Conservation (phyloP, 2,329 filamentous ascomycete species). For the Fusarium sp. region DNA sequence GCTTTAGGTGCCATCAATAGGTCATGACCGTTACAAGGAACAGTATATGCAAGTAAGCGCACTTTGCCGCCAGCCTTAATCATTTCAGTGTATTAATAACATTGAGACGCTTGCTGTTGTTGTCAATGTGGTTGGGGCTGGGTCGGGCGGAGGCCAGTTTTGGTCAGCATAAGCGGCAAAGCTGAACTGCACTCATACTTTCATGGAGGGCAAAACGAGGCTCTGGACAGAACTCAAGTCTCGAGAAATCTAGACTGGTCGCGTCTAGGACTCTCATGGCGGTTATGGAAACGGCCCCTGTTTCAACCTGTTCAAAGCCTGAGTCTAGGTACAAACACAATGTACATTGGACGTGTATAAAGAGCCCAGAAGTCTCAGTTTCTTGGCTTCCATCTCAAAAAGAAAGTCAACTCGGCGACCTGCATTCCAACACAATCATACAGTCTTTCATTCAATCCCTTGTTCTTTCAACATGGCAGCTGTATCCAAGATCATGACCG, state of each 20-base stretch:
- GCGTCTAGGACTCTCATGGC: neutral
- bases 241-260: neutral
- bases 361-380: neutral
- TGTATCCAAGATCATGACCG: neutral
- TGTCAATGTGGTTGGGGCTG: neutral
- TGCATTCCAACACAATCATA: neutral
- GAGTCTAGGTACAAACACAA: neutral
- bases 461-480: neutral
- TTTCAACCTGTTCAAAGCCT: neutral
- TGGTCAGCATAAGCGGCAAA: neutral
- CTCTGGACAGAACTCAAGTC: neutral
- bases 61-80: neutral
- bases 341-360: neutral
- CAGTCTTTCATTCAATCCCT: rapidly evolving
- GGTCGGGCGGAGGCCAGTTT: neutral
- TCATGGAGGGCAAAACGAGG: neutral
- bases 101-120: neutral
- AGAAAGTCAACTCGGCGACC: neutral
- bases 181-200: neutral
- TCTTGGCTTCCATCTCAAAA: neutral
- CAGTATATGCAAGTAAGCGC: neutral
- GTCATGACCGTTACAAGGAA: neutral
- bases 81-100: neutral
- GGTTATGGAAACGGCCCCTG: neutral
- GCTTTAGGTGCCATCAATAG: neutral